A percentile compares a stretch with the other conserved stretches of the same genome.
phyloP scores from a whole-genome alignment of 106 monocot species.

The Dioscorea zingiberensis region DNA sequence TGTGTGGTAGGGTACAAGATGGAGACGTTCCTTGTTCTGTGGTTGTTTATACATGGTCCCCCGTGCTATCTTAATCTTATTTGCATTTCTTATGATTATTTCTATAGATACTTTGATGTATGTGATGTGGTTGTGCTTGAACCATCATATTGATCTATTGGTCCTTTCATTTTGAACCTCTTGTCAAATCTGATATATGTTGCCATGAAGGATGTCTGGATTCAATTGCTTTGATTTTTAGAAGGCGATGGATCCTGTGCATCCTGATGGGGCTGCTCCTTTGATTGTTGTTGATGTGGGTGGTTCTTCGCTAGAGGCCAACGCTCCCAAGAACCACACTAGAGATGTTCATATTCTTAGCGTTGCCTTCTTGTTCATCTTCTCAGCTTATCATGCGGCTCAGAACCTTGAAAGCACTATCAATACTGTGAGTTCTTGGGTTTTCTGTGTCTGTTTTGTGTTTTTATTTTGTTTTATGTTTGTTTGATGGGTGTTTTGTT shows the following conservation, averaged over 20 bases:
- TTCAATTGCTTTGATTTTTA: background rate
- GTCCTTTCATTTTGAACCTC: too few relatives aligned
- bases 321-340: constrained; percentile 27
- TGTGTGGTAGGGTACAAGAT: too few relatives aligned
- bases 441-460: background rate
- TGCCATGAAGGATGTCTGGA: background rate
- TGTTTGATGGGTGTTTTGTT: background rate
- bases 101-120: background rate
- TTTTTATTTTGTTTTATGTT: background rate
- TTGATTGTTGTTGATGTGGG: constrained; percentile 10
- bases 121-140: too few relatives aligned
- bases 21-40: too few relatives aligned
- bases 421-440: constrained; percentile 46
- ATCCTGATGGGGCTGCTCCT: constrained; percentile 22
- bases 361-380: constrained; percentile 72
- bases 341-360: constrained; percentile 71
- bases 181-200: too few relatives aligned
- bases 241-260: constrained; percentile 6
- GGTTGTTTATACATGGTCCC: too few relatives aligned
- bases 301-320: background rate
- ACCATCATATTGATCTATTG: too few relatives aligned
- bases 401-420: constrained; percentile 92
- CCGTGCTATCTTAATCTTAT: too few relatives aligned
- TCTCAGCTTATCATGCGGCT: constrained; percentile 84
- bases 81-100: too few relatives aligned